Conservation (phyloP, 2,329 filamentous ascomycete genomes). For the Arthrinium phaeospermum region DNA sequence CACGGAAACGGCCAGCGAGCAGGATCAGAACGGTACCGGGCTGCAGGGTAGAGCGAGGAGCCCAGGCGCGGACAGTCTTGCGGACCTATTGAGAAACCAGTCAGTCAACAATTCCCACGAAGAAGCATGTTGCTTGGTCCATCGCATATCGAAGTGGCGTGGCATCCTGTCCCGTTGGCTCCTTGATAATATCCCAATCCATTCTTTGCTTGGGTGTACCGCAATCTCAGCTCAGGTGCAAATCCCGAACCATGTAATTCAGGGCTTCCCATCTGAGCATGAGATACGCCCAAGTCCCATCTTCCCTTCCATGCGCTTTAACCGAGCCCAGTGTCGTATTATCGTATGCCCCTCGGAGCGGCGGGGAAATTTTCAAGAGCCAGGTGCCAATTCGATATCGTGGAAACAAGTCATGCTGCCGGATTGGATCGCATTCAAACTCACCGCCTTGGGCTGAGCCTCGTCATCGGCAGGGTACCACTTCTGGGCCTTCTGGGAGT, state of each 20-base stretch:
- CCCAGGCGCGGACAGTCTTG: slow-evolving; percentile 89
- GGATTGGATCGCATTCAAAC: slow-evolving; percentile 51
- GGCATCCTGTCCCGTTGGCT: background rate
- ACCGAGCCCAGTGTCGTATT: background rate
- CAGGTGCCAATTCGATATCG: slow-evolving; percentile 20
- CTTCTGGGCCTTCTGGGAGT: slow-evolving; percentile 93
- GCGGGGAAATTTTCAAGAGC: background rate
- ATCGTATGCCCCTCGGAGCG: slow-evolving; percentile 10
- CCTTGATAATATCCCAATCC: background rate
- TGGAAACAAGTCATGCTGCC: slow-evolving; percentile 14
- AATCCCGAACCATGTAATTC: background rate
- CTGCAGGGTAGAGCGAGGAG: slow-evolving; percentile 86
- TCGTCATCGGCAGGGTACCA: slow-evolving; percentile 98
- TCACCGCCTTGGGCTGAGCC: slow-evolving; percentile 89
- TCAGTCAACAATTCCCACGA: slow-evolving; percentile 4
- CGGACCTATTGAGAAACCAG: slow-evolving; percentile 69
- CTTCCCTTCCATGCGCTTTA: background rate
- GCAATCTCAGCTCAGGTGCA: background rate
- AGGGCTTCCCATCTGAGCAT: background rate
- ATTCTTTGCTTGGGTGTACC: background rate
- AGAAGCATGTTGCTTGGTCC: background rate
- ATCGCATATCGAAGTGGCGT: slow-evolving; percentile 12
- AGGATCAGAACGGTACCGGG: slow-evolving; percentile 98
- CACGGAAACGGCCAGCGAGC: slow-evolving; percentile 98
- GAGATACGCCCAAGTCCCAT: background rate